Conservation (phyloP, 2,329 filamentous ascomycete genomes). For the Penicillium sp. region DNA sequence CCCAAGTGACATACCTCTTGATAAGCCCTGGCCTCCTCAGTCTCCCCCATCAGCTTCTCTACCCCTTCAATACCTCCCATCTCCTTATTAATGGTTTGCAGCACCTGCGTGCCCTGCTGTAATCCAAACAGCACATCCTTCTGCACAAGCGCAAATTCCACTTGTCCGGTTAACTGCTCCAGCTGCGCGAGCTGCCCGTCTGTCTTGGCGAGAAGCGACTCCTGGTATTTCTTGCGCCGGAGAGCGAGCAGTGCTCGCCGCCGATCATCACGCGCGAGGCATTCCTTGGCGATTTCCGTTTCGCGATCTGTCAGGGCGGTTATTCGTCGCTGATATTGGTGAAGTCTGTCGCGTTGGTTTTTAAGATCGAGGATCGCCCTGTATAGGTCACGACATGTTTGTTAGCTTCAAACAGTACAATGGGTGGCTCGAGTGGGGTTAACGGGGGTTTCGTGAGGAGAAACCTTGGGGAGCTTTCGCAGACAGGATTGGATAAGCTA, state of each 20-base stretch:
- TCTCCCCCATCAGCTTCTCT: constrained; percentile 93
- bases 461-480: not conserved
- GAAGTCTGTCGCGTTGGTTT: constrained; percentile 93
- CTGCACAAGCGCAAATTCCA: constrained; percentile 95
- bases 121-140: constrained; percentile 93
- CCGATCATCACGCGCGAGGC: constrained; percentile 78
- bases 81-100: constrained; percentile 88
- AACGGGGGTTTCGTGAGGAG: constrained; percentile 18
- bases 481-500: not conserved
- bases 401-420: constrained; percentile 1
- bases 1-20: constrained; percentile 63
- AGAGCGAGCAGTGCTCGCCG: constrained; percentile 80
- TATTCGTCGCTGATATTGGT: constrained; percentile 92
- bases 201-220: constrained; percentile 82
- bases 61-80: constrained; percentile 94
- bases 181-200: constrained; percentile 92
- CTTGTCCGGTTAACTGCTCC: constrained; percentile 80
- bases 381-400: constrained; percentile 9
- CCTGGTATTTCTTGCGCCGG: constrained; percentile 94
- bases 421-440: constrained; percentile 2
- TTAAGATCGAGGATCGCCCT: constrained; percentile 98
- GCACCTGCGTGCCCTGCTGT: constrained; percentile 84
- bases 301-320: constrained; percentile 81
- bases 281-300: constrained; percentile 79
- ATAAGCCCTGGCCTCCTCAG: constrained; percentile 84